phyloP scores from a whole-genome alignment of 768 basidiomycete species.

The Leccinum boreale region DNA sequence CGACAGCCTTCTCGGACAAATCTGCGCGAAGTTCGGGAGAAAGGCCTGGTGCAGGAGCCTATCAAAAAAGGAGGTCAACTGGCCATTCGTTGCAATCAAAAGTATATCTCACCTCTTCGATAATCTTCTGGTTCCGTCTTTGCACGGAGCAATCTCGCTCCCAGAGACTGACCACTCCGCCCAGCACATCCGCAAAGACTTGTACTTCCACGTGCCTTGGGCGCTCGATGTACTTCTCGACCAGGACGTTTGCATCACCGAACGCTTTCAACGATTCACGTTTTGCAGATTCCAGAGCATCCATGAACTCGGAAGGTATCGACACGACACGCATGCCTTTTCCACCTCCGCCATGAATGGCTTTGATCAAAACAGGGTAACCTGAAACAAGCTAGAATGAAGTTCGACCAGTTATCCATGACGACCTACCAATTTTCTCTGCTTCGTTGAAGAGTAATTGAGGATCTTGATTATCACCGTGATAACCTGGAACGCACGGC shows the following conservation, averaged over 20 bases:
- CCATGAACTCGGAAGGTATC: constrained; percentile 65
- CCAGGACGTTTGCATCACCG: constrained; percentile 79
- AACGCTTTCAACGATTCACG: constrained; percentile 88
- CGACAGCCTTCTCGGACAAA: constrained; percentile 82
- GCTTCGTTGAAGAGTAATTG: constrained; percentile 67
- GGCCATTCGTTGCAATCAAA: not conserved
- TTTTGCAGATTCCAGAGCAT: constrained; percentile 82
- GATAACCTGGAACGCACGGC: constrained; percentile 93
- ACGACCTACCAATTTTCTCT: constrained; percentile 55
- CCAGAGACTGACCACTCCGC: constrained; percentile 91
- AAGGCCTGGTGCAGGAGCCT: constrained; percentile 91
- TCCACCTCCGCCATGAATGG: constrained; percentile 93
- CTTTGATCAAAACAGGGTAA: constrained; percentile 93
- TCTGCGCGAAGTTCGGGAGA: constrained; percentile 75
- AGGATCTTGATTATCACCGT: constrained; percentile 77
- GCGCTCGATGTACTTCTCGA: constrained; percentile 85
- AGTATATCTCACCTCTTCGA: constrained; percentile 63
- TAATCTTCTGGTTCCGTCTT: constrained; percentile 92
- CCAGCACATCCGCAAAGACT: constrained; percentile 81
- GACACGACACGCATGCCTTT: constrained; percentile 91
- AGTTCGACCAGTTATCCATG: not conserved
- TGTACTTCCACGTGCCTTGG: constrained; percentile 95
- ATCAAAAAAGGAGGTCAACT: constrained; percentile 1
- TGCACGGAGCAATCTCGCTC: constrained; percentile 93
- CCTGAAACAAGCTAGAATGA: constrained; percentile 36